Evolutionary conservation across 768 basidiomycete genomes (phyloP).

Genomic region (Boletus pseudopeckii): DNA sequence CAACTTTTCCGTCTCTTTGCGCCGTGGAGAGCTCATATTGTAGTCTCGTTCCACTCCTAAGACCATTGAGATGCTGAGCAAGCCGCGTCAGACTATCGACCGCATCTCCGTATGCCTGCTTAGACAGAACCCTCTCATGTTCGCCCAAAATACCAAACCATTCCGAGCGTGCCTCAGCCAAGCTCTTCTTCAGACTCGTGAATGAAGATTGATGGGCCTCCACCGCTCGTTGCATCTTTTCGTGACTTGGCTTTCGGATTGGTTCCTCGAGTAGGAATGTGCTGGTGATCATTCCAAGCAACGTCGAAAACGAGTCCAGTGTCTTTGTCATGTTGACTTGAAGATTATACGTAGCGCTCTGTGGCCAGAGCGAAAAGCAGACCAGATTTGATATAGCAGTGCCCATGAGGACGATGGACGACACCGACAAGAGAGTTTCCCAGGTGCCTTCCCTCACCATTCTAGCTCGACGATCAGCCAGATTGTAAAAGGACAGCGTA

Average conservation of each 20-base stretch:
- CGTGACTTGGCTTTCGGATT: conserved; percentile 51
- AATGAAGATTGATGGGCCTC: conserved; percentile 87
- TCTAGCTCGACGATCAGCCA: conserved; percentile 34
- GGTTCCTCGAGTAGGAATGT: conserved; percentile 82
- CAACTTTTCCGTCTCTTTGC: conserved; percentile 42
- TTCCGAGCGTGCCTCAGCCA: conserved; percentile 87
- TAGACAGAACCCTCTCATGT: conserved; percentile 24
- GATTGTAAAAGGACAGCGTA: background rate
- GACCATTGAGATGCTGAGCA: conserved; percentile 90
- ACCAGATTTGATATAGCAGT: conserved; percentile 75
- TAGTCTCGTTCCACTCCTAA: conserved; percentile 78
- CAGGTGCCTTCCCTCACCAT: conserved; percentile 89
- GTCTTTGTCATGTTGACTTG: conserved; percentile 84
- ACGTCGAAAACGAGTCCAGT: conserved; percentile 83
- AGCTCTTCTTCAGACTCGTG: conserved; percentile 80
- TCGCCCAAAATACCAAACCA: conserved; percentile 43
- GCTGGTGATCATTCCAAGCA: conserved; percentile 75
- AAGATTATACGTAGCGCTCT: conserved; percentile 77
- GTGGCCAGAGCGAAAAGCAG: conserved; percentile 82
- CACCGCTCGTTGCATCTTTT: conserved; percentile 74
- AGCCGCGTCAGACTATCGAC: conserved; percentile 84
- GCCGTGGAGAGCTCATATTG: conserved; percentile 81
- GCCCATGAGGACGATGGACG: conserved; percentile 76
- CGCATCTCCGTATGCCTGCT: conserved; percentile 78
- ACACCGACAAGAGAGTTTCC: conserved; percentile 66